Evolutionary conservation across 192 early-diverging fungal genomes (phyloP), one percentile per base, ranked within the genome.

Genomic region (Ambispora gerdemannii): DNA sequence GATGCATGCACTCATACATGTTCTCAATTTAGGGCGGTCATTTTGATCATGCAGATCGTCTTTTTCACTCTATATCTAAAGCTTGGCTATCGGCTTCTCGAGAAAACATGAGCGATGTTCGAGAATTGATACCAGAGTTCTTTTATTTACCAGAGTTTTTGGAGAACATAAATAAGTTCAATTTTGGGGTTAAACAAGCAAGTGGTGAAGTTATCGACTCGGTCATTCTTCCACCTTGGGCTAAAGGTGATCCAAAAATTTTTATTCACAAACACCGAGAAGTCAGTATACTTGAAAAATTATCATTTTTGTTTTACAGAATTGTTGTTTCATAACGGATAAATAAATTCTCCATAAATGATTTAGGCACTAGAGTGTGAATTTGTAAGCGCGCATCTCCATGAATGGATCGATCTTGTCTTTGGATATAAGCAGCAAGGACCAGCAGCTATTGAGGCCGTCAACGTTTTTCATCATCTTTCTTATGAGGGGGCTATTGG

Each of bases 391-490:
- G 83, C 81, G 0, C 87, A 95, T 58, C 74, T 98, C 67, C 90
- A 98, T 78, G 87, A 93, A 73, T 98, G 95, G 95, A 90, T 98
- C 50, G 95, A 98, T 75, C 79, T 98, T 33, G 91, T 96, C 34
- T 98, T 95, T 85, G 96, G 96, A n/a, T 94, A 82, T 77, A 95
- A 96, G 74, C 96, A 98, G 76, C 90, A 89, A 61, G 96, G 96
- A 0, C 81, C 82, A 28, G 89, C 93, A 43, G 91, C 94, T 19
- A 85, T 90, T 25, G 88, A 91, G 59, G 87, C 94, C 4, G 76
- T 92, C 76, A 98, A 98, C 75, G 93, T 98, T 3, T 98, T 98
- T 72, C 93, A 98, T 80, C 94, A 98, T 76, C 76, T 98, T 65
- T 94, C 96, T 0, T 98, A 98, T 70, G 96, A 98, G 72, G 93